Conservation (phyloP, 169 alveolate genomes). For the Cryptosporidium baileyi region DNA sequence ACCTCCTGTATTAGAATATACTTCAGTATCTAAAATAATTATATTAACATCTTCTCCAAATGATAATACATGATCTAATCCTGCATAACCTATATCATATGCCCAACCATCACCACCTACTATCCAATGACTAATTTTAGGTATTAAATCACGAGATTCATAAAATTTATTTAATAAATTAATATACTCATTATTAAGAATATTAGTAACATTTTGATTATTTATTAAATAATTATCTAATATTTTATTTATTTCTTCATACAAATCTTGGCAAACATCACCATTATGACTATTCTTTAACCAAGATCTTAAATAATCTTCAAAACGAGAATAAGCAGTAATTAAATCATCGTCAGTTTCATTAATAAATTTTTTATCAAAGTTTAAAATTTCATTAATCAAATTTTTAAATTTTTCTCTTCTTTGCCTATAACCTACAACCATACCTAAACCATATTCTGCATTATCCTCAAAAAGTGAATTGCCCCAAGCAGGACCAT, state of each 20-base stretch:
- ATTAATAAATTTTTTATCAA: not conserved
- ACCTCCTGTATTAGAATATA: slow-evolving; percentile 78
- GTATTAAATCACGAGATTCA: slow-evolving; percentile 63
- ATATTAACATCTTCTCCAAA: slow-evolving; percentile 73
- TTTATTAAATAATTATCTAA: slow-evolving; percentile 50
- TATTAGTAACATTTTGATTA: slow-evolving; percentile 2
- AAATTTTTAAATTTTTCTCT: slow-evolving; percentile 33
- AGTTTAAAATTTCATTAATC: slow-evolving; percentile 19
- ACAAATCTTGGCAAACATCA: slow-evolving; percentile 50
- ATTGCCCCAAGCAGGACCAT: slow-evolving; percentile 81
- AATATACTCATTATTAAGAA: not conserved
- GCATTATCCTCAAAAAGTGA: slow-evolving; percentile 81
- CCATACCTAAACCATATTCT: slow-evolving; percentile 80
- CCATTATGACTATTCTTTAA: slow-evolving; percentile 59
- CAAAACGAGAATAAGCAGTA: not conserved
- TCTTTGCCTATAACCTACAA: slow-evolving; percentile 55
- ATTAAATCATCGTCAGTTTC: not conserved
- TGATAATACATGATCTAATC: slow-evolving; percentile 75
- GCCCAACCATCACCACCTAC: slow-evolving; percentile 82
- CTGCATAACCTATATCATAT: slow-evolving; percentile 78
- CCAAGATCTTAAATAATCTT: slow-evolving; percentile 68
- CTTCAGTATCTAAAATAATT: slow-evolving; percentile 77
- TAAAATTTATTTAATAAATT: not conserved
- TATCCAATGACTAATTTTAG: slow-evolving; percentile 73
- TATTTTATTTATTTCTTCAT: slow-evolving; percentile 45